Evolutionary conservation across 345 rosid species (phyloP).

Genomic region (Populus davidiana): DNA sequence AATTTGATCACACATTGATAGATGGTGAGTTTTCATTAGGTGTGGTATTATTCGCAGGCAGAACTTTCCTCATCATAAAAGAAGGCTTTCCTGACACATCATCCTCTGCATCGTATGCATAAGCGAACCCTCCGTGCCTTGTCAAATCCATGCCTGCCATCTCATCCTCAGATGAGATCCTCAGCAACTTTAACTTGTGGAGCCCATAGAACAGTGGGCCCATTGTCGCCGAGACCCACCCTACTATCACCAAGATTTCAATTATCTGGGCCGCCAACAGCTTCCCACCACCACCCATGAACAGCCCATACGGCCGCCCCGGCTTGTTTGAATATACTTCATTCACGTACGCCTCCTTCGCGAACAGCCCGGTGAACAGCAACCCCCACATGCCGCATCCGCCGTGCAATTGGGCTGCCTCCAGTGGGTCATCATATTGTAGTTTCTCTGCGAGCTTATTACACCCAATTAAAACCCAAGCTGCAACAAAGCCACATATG

Average conservation of each 20-base stretch:
- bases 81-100: conserved; percentile 12
- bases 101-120: conserved; percentile 18
- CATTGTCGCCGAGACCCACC: conserved; percentile 27
- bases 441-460: conserved; percentile 44
- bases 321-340: conserved; percentile 31
- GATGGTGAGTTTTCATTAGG: not conserved
- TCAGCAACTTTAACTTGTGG: conserved; percentile 16
- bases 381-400: conserved; percentile 62
- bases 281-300: conserved; percentile 27
- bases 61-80: conserved; percentile 5
- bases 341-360: conserved; percentile 32
- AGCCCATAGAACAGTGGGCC: conserved; percentile 24
- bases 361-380: conserved; percentile 51
- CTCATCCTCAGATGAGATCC: conserved; percentile 26
- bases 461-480: conserved; percentile 51
- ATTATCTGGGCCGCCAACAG: conserved; percentile 22
- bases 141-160: conserved; percentile 31
- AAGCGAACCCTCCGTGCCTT: conserved; percentile 30
- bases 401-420: conserved; percentile 61
- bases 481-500: conserved; percentile 46
- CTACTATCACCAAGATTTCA: conserved; percentile 20
- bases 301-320: conserved; percentile 18
- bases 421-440: conserved; percentile 50
- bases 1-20: not conserved
- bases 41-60: not conserved